phyloP scores from a whole-genome alignment of 441 rosid species.

The Dalechampia spathulata region DNA sequence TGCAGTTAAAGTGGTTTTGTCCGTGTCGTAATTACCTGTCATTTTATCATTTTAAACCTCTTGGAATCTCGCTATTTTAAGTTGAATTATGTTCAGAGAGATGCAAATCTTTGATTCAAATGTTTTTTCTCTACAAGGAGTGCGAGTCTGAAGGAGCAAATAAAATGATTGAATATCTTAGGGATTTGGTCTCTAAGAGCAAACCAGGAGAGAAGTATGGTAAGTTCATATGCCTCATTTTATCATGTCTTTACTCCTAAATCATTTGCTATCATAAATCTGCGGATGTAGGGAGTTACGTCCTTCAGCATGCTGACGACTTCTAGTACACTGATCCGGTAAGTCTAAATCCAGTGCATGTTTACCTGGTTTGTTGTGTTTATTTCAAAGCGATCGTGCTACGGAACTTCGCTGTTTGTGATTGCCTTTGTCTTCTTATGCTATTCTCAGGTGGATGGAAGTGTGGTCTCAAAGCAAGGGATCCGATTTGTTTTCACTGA shows the following conservation, averaged over 20 bases:
- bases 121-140: constrained; percentile 41
- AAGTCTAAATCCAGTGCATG: constrained; percentile 25
- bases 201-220: constrained; percentile 68
- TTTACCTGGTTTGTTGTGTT: constrained; percentile 5
- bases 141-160: constrained; percentile 94
- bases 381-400: background rate
- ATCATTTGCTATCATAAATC: constrained; percentile 14
- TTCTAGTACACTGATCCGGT: constrained; percentile 91
- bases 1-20: constrained; percentile 4
- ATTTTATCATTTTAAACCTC: background rate
- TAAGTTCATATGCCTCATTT: constrained; percentile 25
- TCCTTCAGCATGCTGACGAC: constrained; percentile 81
- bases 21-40: constrained; percentile 1
- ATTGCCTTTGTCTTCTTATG: background rate
- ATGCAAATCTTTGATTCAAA: constrained; percentile 13
- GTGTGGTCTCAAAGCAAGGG: constrained; percentile 87
- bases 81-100: constrained; percentile 6
- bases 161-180: constrained; percentile 68
- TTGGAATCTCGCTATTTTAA: background rate
- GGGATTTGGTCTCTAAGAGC: constrained; percentile 64
- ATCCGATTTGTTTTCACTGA: constrained; percentile 83
- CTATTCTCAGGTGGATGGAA: constrained; percentile 71
- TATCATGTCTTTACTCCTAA: constrained; percentile 1
- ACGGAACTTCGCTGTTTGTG: too few species aligned
- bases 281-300: constrained; percentile 50